Base-by-base conservation (phyloP, 768 basidiomycete species). In the Kwoniella heveanensis region DNA sequence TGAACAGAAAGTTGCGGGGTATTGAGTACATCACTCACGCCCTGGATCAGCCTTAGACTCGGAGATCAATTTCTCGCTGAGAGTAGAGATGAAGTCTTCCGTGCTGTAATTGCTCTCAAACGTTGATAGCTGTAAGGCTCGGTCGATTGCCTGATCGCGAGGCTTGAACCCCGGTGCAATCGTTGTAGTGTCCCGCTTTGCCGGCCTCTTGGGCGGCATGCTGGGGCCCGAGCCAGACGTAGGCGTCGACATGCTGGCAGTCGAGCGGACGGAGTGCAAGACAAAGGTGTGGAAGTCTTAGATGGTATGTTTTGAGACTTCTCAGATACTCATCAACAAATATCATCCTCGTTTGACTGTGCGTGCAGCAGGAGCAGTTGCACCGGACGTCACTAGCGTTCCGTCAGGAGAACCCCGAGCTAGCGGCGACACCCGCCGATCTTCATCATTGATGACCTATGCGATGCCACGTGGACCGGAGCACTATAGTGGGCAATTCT, bases 51-150 rank as follows among this genome's bases (percentile, higher is more conserved):
- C 85, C 79, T 92, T 91, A 36, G 93, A 95, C 71, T 90, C 86
- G 9, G 86, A 80, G 65, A 96, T 95, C 56, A 93, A 84, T 78
- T 86, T 91, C 83, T 96, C 94, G 22, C 91, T 92, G 56, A 92
- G 84, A 6, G 86, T 85, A 22, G 87, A 87, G 54, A 97, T 85
- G 70, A 95, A 93, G 61, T 94, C 91, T 68, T 92, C 90, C 65
- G 91, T 87, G 77, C 93, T 90, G 80, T 77, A 77, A 24, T 69
- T 64, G 36, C 50, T 57, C 76, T 83, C 82, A 64, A 83, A 83
- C 1, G 80, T 79, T 24, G 79, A 77, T 30, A 83, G 69, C 30
- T 79, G 78, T 17, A 84, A 73, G 9, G 81, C 82, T 39, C 81
- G 76, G 54, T 83, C 77, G 13, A 84, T 82, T 48, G 82, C 79